Evolutionary conservation across 768 basidiomycete genomes (phyloP).

Genomic region (Mycena olivaceomarginata): DNA sequence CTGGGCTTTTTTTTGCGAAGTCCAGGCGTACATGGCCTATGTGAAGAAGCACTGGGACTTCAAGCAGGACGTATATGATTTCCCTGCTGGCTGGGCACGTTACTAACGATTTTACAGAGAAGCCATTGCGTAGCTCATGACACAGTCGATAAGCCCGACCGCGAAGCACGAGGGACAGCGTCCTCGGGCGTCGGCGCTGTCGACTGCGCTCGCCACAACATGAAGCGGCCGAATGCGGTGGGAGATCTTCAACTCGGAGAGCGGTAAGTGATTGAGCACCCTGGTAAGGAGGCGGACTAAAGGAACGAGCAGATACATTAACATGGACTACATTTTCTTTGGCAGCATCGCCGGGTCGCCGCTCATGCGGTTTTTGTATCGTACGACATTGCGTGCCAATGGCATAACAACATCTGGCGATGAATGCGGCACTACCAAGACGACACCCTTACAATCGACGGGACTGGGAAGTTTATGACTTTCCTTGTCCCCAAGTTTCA

Average conservation of each 20-base stretch:
- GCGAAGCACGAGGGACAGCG: background rate
- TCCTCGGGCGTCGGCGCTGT: background rate
- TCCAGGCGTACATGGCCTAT: slow-evolving; percentile 37
- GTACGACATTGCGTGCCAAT: slow-evolving; percentile 49
- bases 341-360: slow-evolving; percentile 33
- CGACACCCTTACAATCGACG: background rate
- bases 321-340: slow-evolving; percentile 53
- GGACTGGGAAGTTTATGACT: background rate
- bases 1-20: slow-evolving; percentile 53
- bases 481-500: slow-evolving; percentile 52
- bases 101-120: background rate
- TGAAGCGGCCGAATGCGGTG: slow-evolving; percentile 34
- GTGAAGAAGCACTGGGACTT: background rate
- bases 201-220: slow-evolving; percentile 3
- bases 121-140: background rate
- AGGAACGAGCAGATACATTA: background rate
- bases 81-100: no score
- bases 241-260: slow-evolving; percentile 48
- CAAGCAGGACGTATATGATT: background rate
- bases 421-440: background rate
- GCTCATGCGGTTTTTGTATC: slow-evolving; percentile 38
- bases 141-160: background rate
- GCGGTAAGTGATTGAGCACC: slow-evolving; percentile 14
- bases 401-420: slow-evolving; percentile 22
- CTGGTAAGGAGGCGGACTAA: background rate